Evolutionary conservation across 225 moss, liverwort and hornwort genomes (phyloP).

Genomic region (Pseudoscleropodium purum): DNA sequence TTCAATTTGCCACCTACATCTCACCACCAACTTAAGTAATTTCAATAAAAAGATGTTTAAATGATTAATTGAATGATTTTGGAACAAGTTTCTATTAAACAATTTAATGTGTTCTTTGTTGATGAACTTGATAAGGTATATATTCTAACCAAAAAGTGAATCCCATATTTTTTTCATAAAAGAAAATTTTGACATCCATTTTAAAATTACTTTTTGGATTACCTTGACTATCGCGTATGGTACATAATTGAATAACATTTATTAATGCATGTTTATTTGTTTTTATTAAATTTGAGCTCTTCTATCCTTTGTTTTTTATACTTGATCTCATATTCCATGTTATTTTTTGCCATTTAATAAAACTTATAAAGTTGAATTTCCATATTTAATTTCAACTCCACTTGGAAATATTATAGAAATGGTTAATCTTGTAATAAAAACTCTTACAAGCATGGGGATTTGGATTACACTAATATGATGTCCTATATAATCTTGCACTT

Average conservation of each 20-base stretch:
- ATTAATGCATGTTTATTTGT: not conserved
- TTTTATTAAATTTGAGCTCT: not conserved
- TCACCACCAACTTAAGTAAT: not conserved
- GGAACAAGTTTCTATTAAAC: not conserved
- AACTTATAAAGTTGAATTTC: not conserved
- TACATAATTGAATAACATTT: not conserved
- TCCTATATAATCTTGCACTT: not conserved
- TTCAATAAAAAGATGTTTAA: not conserved
- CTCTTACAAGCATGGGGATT: not conserved
- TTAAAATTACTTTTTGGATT: not conserved
- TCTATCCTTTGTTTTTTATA: not conserved
- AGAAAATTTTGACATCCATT: not conserved
- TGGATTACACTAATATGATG: not conserved
- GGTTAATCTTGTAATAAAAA: not conserved
- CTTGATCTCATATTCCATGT: not conserved
- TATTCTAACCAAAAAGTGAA: not conserved
- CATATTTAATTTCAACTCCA: not conserved
- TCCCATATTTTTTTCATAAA: not conserved
- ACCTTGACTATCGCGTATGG: rapidly evolving
- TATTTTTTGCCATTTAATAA: not conserved
- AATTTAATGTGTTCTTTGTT: not conserved
- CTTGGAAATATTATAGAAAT: not conserved
- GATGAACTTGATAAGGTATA: not conserved
- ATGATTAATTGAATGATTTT: not conserved
- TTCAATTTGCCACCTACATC: not conserved